Conservation (phyloP, 768 basidiomycete genomes). For the Termitomyces titanicus region DNA sequence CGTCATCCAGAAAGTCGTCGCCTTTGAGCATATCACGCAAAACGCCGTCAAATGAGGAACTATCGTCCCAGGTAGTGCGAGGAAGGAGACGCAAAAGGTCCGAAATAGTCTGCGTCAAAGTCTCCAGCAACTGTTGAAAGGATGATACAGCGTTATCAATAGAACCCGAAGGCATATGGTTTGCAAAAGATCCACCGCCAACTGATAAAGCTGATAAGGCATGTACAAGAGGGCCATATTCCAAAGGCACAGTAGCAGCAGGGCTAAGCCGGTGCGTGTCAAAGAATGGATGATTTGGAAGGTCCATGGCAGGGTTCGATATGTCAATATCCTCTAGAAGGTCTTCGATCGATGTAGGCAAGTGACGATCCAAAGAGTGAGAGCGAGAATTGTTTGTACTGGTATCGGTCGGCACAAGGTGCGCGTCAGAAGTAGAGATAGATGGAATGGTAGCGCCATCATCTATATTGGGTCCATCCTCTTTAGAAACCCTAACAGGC, state of each 20-base stretch:
- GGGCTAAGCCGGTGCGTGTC: constrained; percentile 68
- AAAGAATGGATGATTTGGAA: constrained; percentile 73
- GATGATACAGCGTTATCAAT: constrained; percentile 89
- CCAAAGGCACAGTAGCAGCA: constrained; percentile 75
- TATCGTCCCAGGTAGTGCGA: constrained; percentile 87
- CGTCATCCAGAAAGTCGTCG: constrained; percentile 81
- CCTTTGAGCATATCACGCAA: constrained; percentile 86
- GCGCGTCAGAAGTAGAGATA: constrained; percentile 45
- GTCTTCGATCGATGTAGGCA: constrained; percentile 54
- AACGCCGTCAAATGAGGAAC: constrained; percentile 84
- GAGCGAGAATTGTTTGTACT: constrained; percentile 58
- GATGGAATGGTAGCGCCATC: constrained; percentile 41
- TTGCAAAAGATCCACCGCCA: constrained; percentile 80
- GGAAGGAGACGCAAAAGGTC: constrained; percentile 82
- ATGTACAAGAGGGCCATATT: constrained; percentile 83
- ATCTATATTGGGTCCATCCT: constrained; percentile 43
- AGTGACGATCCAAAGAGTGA: constrained; percentile 51
- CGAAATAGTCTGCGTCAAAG: constrained; percentile 86
- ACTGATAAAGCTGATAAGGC: constrained; percentile 84
- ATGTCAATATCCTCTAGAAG: constrained; percentile 67
- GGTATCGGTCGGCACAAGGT: constrained; percentile 38
- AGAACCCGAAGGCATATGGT: constrained; percentile 81
- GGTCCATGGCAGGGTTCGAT: constrained; percentile 58
- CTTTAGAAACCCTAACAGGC: constrained; percentile 53
- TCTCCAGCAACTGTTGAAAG: constrained; percentile 86